Evolutionary conservation across 208 protist species (phyloP), one percentile per base, ranked within the genome.

Genomic region (Jaenimonas drosophilae): DNA sequence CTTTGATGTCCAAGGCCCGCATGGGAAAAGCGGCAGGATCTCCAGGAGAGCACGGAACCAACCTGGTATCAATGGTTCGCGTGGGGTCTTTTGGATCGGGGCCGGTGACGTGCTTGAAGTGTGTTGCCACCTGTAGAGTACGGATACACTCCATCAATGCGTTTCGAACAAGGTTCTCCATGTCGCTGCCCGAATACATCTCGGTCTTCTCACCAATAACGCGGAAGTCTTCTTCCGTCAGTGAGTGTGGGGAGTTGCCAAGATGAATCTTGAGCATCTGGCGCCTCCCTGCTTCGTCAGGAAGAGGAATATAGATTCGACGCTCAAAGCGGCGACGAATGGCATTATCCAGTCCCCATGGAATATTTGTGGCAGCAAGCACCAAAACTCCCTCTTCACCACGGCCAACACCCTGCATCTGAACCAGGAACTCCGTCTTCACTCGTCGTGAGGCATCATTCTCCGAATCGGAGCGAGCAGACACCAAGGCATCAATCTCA

Each of bases 351-450:
- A 97, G 81, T 5, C 56, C 59, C 77, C 84, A 93, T 14, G 91
- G 91, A 46, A 89, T 87, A 60, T 97, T 97, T 21, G 86, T 95
- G 2, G 91, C 91, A 11, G 81, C 91, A 0, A 97, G 64, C 51
- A 97, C 86, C 7, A 97, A 68, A 33, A 97, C 81, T 6, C 80
- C 74, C 39, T 96, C 82, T 31, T 88, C 77, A 14, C 86, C 71
- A 54, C 86, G 49, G 29, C 84, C 81, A 3, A 89, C 91, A 33
- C 87, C 88, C 32, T 95, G 80, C 80, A 95, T 87, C 69, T 99
- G 97, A 6, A 99, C 97, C 1, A 99, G 75, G 54, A 99, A 99
- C 76, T 99, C 98, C 14, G 97, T 99, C 67, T 99, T 99, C 36
- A 99, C 93, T 42, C 98, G 81, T 23, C 97, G 73, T 4, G 96